Evolutionary conservation across 805 yeast species (phyloP), one percentile per base, ranked within the genome.

Genomic region (Torulaspora maleeae): DNA sequence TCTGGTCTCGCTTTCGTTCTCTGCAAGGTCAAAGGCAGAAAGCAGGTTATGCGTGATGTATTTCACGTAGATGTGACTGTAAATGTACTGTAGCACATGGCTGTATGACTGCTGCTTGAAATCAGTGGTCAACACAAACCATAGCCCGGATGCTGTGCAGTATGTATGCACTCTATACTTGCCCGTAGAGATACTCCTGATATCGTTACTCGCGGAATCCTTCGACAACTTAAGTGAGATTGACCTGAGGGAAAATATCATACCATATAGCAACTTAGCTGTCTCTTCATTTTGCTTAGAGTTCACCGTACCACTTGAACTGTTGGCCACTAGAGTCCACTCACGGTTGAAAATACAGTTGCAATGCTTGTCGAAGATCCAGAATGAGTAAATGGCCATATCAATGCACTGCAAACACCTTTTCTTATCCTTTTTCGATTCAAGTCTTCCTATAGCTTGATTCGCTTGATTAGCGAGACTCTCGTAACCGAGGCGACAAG

Each of bases 281-380:
- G 78, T 71, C 59, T 89, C 88, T 39, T 82, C 83, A 36, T 77
- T 74, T 58, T 80, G 81, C 48, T 73, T 76, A 11, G 72, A 68
- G 56, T 82, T 83, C 29, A 68, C 64, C 0, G 73, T 61, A 2
- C 76, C 76, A 32, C 64, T 56, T 12, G 55, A 52, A 27, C 56
- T 52, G 38, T 58, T 57, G 16, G 62, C 42, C 16, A 60, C 56
- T 46, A 69, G 61, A 1, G 74, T 70, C 82, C 83, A 90, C 61
- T 86, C 95, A 43, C 95, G 72, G 51, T 78, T 78, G 66, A 79
- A 91, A 15, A 91, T 80, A 64, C 98, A 90, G 51, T 84, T 82
- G 67, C 97, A 86, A 67, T 91, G 97, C 61, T 93, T 77, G 63
- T 91, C 97, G 61, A 84, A 91, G 44, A 91, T 78, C 86, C 89